phyloP scores from a whole-genome alignment of 345 rosid species.

The Murraya koenigii region DNA sequence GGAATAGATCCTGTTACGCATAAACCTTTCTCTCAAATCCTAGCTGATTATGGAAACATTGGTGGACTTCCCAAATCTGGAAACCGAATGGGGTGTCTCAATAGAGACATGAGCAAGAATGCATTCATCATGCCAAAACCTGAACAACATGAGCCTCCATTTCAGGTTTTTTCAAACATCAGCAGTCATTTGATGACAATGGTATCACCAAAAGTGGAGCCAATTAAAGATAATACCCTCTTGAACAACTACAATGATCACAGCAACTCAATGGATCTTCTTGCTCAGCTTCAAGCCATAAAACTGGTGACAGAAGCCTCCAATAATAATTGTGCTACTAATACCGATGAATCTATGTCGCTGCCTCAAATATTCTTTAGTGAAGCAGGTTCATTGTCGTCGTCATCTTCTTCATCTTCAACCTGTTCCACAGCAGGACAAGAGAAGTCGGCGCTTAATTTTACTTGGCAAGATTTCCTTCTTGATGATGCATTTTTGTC shows the following conservation, averaged over 20 bases:
- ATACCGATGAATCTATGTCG: slow-evolving; percentile 18
- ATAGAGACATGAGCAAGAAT: slow-evolving; percentile 33
- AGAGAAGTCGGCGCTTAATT: slow-evolving; percentile 33
- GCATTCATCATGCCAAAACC: slow-evolving; percentile 25
- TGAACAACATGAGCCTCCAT: slow-evolving; percentile 14
- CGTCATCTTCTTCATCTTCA: slow-evolving; percentile 46
- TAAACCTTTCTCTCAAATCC: slow-evolving; percentile 83
- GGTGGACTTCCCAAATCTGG: slow-evolving; percentile 48
- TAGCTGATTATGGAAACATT: slow-evolving; percentile 83
- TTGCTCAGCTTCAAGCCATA: slow-evolving; percentile 74
- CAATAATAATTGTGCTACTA: slow-evolving; percentile 10
- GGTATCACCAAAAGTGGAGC: slow-evolving; percentile 23
- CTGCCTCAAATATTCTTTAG: slow-evolving; percentile 12
- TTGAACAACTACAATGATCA: not conserved
- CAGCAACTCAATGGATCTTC: slow-evolving; percentile 49
- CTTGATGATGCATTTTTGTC: slow-evolving; percentile 50
- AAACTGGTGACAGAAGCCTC: slow-evolving; percentile 61
- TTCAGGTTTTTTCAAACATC: slow-evolving; percentile 17
- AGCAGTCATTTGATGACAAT: slow-evolving; percentile 15
- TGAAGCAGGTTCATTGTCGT: slow-evolving; percentile 27
- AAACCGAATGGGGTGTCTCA: slow-evolving; percentile 46
- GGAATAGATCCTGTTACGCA: slow-evolving; percentile 97
- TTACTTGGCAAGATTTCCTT: slow-evolving; percentile 84
- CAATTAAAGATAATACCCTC: slow-evolving; percentile 25
- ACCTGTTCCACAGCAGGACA: slow-evolving; percentile 56